A percentile compares a stretch with the other conserved stretches of the same genome.
Evolutionary conservation across 371 early-diverging fungal species (phyloP).

Genomic region (Lichtheimia ornata): DNA sequence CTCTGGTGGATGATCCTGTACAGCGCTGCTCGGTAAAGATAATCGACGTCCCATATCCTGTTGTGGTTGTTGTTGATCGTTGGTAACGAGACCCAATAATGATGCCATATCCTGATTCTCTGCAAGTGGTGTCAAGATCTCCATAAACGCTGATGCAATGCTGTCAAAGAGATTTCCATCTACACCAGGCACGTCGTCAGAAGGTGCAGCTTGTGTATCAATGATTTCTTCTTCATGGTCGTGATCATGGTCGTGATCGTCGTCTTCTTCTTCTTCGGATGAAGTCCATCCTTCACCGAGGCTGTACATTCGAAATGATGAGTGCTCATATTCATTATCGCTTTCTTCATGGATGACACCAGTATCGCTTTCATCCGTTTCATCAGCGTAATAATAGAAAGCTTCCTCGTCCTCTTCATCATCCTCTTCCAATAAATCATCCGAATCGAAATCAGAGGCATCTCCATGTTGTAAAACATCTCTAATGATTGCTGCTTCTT

Average conservation of each 20-base stretch:
- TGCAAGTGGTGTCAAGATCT: constrained; percentile 29
- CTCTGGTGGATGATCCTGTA: constrained; percentile 31
- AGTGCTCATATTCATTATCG: constrained; percentile 18
- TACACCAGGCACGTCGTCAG: constrained; percentile 14
- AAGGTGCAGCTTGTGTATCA: constrained; percentile 2
- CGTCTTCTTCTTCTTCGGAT: constrained; percentile 40
- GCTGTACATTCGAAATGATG: background rate
- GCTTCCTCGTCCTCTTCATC: constrained; percentile 24
- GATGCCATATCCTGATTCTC: constrained; percentile 6
- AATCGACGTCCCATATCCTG: constrained; percentile 27
- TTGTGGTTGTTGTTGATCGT: background rate
- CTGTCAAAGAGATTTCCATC: constrained; percentile 29
- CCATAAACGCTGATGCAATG: constrained; percentile 39
- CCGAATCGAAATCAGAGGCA: constrained; percentile 21
- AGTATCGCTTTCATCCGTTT: constrained; percentile 7
- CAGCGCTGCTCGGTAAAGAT: constrained; percentile 41
- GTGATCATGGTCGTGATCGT: constrained; percentile 31
- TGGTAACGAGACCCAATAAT: background rate
- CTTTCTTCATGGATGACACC: constrained; percentile 36
- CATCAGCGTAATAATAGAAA: constrained; percentile 12
- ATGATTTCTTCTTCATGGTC: constrained; percentile 24
- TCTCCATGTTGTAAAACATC: constrained; percentile 25
- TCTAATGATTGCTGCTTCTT: constrained; percentile 42
- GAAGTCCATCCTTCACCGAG: constrained; percentile 32
- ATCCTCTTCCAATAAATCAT: constrained; percentile 17